Conservation (phyloP, 164 flowering plant genomes). For the Saururus chinensis region DNA sequence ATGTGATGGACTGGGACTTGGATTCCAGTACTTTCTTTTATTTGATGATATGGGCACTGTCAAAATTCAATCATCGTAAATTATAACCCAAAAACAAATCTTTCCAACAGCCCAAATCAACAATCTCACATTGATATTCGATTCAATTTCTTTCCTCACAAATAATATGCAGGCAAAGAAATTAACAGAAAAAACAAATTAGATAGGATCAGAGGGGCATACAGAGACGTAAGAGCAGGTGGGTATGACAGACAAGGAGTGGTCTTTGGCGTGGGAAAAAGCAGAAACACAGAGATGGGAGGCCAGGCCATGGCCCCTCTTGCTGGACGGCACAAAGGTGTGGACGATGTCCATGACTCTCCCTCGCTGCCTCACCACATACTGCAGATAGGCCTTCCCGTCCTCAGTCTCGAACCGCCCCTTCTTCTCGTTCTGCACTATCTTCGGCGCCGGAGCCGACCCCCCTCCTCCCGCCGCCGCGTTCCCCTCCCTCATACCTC, state of each 20-base stretch:
- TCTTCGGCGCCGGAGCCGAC: conserved; percentile 14
- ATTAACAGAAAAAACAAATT: not conserved
- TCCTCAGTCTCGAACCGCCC: conserved; percentile 68
- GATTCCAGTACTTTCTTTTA: too few relatives aligned
- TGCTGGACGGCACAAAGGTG: conserved; percentile 69
- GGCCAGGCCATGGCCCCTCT: conserved; percentile 75
- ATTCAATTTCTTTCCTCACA: not conserved
- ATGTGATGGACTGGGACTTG: not conserved
- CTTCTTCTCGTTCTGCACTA: conserved; percentile 43
- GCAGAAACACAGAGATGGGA: conserved; percentile 66
- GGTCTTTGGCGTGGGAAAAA: conserved; percentile 52
- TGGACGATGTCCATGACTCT: conserved; percentile 64
- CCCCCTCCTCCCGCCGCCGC: not conserved
- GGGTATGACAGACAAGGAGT: conserved; percentile 56
- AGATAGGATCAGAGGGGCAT: conserved; percentile 9
- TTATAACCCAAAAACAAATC: not conserved
- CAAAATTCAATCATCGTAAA: not conserved
- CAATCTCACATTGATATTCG: not conserved
- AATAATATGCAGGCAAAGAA: not conserved
- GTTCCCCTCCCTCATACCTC: not conserved
- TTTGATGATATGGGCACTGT: too few relatives aligned
- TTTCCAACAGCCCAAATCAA: too few relatives aligned
- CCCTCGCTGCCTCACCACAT: conserved; percentile 22
- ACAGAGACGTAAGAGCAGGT: conserved; percentile 86
- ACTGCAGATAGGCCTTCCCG: conserved; percentile 56